phyloP scores from a whole-genome alignment of 495 filamentous ascomycete species.

The Penicillium egyptiacum region DNA sequence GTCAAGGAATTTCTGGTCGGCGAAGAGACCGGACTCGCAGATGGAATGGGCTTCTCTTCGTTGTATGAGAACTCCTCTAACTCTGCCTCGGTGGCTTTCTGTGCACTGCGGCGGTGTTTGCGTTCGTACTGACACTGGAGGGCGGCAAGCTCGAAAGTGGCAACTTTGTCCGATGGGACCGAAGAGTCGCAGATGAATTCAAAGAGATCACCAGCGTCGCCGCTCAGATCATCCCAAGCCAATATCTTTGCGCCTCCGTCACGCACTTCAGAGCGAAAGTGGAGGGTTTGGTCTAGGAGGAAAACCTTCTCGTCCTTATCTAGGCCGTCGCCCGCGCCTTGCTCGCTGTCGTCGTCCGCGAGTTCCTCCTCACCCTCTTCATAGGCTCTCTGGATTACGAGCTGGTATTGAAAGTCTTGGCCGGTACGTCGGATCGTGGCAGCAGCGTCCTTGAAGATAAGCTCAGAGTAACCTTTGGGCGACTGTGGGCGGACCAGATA shows the following conservation, averaged over 20 bases:
- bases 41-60: constrained; percentile 75
- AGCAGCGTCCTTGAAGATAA: constrained; percentile 96
- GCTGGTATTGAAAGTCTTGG: constrained; percentile 94
- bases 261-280: constrained; percentile 79
- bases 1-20: constrained; percentile 46
- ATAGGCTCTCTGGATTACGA: constrained; percentile 92
- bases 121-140: constrained; percentile 96
- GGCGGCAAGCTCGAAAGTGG: constrained; percentile 79
- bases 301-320: constrained; percentile 98
- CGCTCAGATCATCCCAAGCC: constrained; percentile 92
- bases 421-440: constrained; percentile 89
- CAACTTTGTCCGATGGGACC: constrained; percentile 66
- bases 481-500: constrained; percentile 95
- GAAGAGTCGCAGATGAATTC: constrained; percentile 90
- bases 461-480: constrained; percentile 94
- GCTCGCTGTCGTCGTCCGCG: constrained; percentile 80
- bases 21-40: constrained; percentile 73
- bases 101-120: constrained; percentile 76
- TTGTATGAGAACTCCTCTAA: constrained; percentile 78
- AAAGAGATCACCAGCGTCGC: constrained; percentile 89
- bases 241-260: constrained; percentile 78
- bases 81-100: constrained; percentile 79
- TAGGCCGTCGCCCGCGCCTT: constrained; percentile 62
- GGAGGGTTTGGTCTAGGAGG: constrained; percentile 84
- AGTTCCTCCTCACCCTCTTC: constrained; percentile 96